phyloP scores from a whole-genome alignment of 2,329 filamentous ascomycete species.

The Trichoderma polysporum region DNA sequence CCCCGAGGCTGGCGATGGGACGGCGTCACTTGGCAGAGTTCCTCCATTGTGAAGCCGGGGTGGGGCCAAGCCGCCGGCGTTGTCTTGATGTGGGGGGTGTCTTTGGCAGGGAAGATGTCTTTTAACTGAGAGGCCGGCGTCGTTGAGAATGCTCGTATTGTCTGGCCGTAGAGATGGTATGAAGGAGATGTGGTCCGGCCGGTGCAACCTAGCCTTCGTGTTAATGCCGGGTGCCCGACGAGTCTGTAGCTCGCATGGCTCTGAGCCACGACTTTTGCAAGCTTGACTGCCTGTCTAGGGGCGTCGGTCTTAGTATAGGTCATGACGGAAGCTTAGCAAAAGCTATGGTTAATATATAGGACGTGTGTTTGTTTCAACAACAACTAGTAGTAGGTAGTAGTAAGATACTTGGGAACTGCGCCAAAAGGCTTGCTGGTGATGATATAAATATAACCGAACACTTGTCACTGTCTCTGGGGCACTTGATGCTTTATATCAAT shows the following conservation, averaged over 20 bases:
- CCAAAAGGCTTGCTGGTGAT: neutral
- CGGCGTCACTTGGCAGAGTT: conserved; percentile 73
- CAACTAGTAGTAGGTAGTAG: neutral
- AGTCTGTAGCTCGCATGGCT: conserved; percentile 15
- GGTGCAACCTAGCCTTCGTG: conserved; percentile 23
- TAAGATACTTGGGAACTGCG: neutral
- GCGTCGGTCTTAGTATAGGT: conserved; percentile 1
- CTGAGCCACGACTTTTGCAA: conserved; percentile 22
- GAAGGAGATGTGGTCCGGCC: conserved; percentile 18
- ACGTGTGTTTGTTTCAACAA: neutral
- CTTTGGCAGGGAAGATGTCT: conserved; percentile 63
- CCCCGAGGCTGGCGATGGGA: conserved; percentile 74
- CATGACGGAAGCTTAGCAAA: neutral
- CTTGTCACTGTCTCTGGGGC: neutral
- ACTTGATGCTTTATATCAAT: conserved; percentile 1
- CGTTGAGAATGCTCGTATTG: conserved; percentile 48
- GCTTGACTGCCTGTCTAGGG: conserved; percentile 30
- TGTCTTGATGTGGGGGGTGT: conserved; percentile 60
- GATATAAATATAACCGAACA: neutral
- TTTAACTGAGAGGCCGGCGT: conserved; percentile 46
- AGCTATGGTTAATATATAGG: neutral
- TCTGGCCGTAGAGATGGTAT: conserved; percentile 8
- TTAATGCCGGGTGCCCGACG: conserved; percentile 8
- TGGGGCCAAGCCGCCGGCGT: conserved; percentile 69
- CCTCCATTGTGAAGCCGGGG: conserved; percentile 71